These are phyloP conservation scores for Neurospora sp. DNA, from an alignment of 495 filamentous ascomycete genomes.

Conservation along the genomic window DNA sequence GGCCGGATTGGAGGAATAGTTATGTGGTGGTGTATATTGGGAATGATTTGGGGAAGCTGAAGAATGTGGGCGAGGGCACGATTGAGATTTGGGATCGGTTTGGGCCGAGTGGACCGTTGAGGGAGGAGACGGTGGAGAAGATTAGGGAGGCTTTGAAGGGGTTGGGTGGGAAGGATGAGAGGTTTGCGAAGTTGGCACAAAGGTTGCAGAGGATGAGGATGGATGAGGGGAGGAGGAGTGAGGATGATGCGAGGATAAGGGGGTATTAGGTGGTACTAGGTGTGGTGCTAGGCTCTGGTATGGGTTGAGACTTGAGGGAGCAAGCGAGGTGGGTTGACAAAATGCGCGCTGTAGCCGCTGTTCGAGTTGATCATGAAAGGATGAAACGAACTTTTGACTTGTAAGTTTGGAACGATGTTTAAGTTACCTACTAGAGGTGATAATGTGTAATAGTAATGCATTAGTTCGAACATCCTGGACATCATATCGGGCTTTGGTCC, in stretches of 20 bases:
- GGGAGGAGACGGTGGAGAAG: conserved; percentile 3
- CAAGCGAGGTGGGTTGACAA: not conserved
- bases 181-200: not conserved
- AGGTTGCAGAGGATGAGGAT: not conserved
- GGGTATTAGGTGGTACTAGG: not conserved
- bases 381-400: not conserved
- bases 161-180: not conserved
- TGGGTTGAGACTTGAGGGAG: not conserved
- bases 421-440: not conserved
- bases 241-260: not conserved
- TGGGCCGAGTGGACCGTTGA: not conserved
- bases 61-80: not conserved
- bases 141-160: conserved; percentile 3
- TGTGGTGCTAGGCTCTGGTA: too few species aligned
- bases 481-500: not conserved
- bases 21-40: conserved; percentile 7
- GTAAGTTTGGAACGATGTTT: not conserved
- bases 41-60: not conserved
- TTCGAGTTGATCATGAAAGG: not conserved
- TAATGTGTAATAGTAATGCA: not conserved
- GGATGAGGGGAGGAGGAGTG: not conserved
- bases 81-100: conserved; percentile 9
- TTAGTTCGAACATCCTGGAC: not conserved
- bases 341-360: not conserved
- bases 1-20: conserved; percentile 11